These are phyloP conservation scores for Trichosporon asahii DNA, from an alignment of 1,284 basidiomycete species.

Conservation along the genomic window DNA sequence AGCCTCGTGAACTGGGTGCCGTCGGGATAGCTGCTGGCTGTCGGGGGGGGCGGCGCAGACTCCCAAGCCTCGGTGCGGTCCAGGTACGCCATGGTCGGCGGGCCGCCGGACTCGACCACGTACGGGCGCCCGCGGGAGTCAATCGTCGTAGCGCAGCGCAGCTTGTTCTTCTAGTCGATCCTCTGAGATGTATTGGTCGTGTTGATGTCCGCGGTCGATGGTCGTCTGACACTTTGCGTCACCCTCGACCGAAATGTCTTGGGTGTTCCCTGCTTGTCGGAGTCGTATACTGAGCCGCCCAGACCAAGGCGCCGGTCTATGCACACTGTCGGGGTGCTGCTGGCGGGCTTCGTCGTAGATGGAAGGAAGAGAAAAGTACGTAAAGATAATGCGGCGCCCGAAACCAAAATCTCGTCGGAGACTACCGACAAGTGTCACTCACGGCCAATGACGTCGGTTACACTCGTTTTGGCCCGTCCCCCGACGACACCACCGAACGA, in stretches of 20 bases:
- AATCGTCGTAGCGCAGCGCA: neutral
- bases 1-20: neutral
- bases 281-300: too few species aligned
- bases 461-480: neutral
- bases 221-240: neutral
- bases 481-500: neutral
- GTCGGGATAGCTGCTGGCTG: neutral
- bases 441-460: constrained; percentile 1
- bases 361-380: too few species aligned
- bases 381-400: too few species aligned
- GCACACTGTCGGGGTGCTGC: neutral
- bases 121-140: constrained; percentile 2
- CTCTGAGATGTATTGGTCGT: neutral
- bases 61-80: neutral
- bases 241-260: neutral
- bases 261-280: too few species aligned
- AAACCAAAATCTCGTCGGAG: neutral
- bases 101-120: neutral
- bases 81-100: constrained; percentile 8
- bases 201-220: neutral
- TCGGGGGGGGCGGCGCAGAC: neutral
- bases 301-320: neutral
- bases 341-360: too few species aligned
- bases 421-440: neutral
- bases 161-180: neutral